Conservation (phyloP, 73 alveolate species). For the Uronychia setigera region DNA sequence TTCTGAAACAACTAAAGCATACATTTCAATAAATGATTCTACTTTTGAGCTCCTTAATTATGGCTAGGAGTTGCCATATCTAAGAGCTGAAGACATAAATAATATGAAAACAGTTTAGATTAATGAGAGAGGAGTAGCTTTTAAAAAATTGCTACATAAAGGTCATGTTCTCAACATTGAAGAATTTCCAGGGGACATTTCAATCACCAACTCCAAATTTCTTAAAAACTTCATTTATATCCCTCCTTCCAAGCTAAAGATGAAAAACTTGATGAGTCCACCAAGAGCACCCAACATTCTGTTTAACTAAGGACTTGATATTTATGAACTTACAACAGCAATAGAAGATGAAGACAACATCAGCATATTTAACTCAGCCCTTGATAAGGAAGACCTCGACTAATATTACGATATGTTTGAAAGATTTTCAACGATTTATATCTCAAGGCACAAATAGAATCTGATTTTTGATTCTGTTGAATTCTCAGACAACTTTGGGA, state of each 20-base stretch:
- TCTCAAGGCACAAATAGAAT: not conserved
- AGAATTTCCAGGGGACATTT: not conserved
- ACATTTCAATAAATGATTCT: not conserved
- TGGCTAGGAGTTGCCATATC: not conserved
- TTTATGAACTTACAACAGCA: not conserved
- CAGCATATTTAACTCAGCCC: not conserved
- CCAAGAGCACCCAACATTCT: not conserved
- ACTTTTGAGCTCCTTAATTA: not conserved
- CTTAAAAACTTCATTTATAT: too few species aligned
- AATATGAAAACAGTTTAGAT: not conserved
- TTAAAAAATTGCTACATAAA: not conserved
- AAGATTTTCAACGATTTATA: slow-evolving; percentile 10
- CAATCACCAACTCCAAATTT: not conserved
- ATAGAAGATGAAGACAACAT: not conserved
- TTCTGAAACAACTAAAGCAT: not conserved
- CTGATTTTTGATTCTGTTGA: not conserved
- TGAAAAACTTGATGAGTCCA: not conserved
- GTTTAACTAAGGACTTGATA: not conserved
- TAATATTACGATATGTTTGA: slow-evolving; percentile 27
- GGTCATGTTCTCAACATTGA: not conserved
- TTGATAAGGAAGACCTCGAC: slow-evolving; percentile 8
- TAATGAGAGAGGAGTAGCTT: not conserved
- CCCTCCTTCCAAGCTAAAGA: not conserved
- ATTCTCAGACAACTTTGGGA: slow-evolving; percentile 19
- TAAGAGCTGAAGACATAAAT: not conserved